Percentiles rank a stretch among this genome's conserved stretches.
phyloP scores from a whole-genome alignment of 2,329 filamentous ascomycete genomes.

The Lasiodiplodia theobromae region DNA sequence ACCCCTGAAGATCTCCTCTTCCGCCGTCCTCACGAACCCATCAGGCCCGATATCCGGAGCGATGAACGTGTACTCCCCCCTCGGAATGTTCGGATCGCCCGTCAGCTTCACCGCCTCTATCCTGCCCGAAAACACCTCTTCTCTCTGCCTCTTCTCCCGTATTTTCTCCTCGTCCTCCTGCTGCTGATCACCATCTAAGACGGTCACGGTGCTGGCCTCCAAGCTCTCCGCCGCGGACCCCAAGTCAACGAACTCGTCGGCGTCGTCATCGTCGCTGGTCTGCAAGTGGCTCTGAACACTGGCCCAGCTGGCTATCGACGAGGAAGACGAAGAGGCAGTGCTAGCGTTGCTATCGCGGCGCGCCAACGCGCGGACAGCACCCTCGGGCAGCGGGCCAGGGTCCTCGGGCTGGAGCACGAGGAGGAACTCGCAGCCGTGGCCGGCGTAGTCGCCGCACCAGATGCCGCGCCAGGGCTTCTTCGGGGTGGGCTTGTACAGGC shows the following conservation, averaged over 20 bases:
- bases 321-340: background rate
- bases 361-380: slow-evolving; percentile 8
- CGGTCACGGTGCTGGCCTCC: slow-evolving; percentile 10
- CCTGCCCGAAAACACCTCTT: slow-evolving; percentile 65
- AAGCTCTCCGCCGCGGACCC: slow-evolving; percentile 10
- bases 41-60: slow-evolving; percentile 75
- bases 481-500: slow-evolving; percentile 79
- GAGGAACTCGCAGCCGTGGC: slow-evolving; percentile 88
- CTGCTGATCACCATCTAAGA: slow-evolving; percentile 36
- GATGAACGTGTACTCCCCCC: slow-evolving; percentile 83
- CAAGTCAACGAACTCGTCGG: background rate
- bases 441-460: slow-evolving; percentile 89
- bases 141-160: background rate
- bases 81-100: slow-evolving; percentile 86
- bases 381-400: slow-evolving; percentile 47
- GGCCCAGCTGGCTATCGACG: slow-evolving; percentile 5
- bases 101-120: slow-evolving; percentile 90
- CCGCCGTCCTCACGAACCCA: slow-evolving; percentile 69
- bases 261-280: slow-evolving; percentile 1
- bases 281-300: slow-evolving; percentile 19
- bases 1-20: slow-evolving; percentile 74
- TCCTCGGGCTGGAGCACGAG: slow-evolving; percentile 77
- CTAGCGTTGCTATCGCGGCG: slow-evolving; percentile 19
- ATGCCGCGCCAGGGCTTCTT: slow-evolving; percentile 88
- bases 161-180: background rate